A percentile compares a stretch with the other conserved stretches of the same genome.
Conservation (phyloP, 768 basidiomycete genomes). For the Coprinellus aureogranulatus region DNA sequence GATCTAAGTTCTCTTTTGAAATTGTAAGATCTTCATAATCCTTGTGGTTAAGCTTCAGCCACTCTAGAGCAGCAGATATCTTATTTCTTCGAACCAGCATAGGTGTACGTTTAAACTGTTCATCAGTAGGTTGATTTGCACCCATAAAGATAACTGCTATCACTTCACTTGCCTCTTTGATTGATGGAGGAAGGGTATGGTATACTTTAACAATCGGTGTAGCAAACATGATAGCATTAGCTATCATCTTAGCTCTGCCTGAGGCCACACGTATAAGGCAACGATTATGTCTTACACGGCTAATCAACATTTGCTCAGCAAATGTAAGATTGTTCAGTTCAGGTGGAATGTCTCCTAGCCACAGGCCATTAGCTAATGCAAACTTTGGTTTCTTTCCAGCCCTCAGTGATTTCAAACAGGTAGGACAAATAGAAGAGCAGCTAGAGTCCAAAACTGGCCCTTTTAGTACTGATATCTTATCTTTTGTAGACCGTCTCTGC, state of each 20-base stretch:
- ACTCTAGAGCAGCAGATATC: neutral
- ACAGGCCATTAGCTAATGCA: constrained; percentile 2
- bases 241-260: neutral
- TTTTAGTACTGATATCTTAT: neutral
- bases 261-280: neutral
- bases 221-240: constrained; percentile 1
- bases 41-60: neutral
- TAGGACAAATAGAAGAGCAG: neutral
- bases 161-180: neutral
- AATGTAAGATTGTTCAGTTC: neutral
- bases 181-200: neutral
- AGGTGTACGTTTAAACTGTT: neutral
- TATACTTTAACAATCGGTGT: neutral
- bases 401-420: neutral
- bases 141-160: constrained; percentile 1
- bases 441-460: neutral
- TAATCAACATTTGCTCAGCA: neutral
- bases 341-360: neutral
- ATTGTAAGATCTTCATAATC: neutral
- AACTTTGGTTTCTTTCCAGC: neutral
- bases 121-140: neutral
- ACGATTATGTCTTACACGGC: neutral
- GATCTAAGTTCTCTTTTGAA: neutral
- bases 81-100: neutral
- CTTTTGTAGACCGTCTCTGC: neutral